Base-by-base conservation (phyloP, 176 grass and related monocot species). In the Ananas comosus region DNA sequence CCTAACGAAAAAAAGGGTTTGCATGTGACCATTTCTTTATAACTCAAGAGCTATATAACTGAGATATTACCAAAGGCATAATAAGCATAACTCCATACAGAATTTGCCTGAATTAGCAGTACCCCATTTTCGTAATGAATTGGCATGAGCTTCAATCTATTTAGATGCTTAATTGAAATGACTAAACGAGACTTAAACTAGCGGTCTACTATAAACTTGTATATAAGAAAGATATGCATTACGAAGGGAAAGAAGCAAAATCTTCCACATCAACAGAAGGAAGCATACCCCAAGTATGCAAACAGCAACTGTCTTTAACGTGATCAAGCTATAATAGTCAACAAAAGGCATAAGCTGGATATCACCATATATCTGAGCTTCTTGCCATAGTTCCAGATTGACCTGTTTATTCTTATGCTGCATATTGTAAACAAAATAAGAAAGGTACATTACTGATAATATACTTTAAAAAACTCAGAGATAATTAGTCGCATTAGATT, bases 331-430 rank as follows among this genome's bases (percentile, higher is more conserved):
- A 72, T 96, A 96, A 59, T 96, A 91, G 78, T 96, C 88, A 76
- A 91, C 92, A 76, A 91, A 96, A 69, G 92, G 92, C 88, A 96
- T 86, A 77, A 96, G 73, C 64, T 96, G 92, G 75, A 91, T 86
- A 86, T 96, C 88, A 75, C 78, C 79, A 70, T 96, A 96, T 42
- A 82, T 69, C 79, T 83, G 76, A 83, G 87, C 82, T 87, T 96
- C 91, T 73, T 57, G 85, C 91, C 91, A 91, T 47, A 96, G 63
- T 74, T 90, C 91, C 76, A 88, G 67, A 79, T 96, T 96, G 70
- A 91, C 87, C 51, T 90, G 76, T 25, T 91, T 81, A 73, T 79
- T 88, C 50, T 85, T 96, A 71, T 91, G 87, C 91, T 91, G 70
- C 76, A 87, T 77, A 66, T 77, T 65, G 56, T 33, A 12, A 3